Evolutionary conservation across 2,329 filamentous ascomycete genomes (phyloP), one percentile per base, ranked within the genome.

Genomic region (Trichophyton rubrum): DNA sequence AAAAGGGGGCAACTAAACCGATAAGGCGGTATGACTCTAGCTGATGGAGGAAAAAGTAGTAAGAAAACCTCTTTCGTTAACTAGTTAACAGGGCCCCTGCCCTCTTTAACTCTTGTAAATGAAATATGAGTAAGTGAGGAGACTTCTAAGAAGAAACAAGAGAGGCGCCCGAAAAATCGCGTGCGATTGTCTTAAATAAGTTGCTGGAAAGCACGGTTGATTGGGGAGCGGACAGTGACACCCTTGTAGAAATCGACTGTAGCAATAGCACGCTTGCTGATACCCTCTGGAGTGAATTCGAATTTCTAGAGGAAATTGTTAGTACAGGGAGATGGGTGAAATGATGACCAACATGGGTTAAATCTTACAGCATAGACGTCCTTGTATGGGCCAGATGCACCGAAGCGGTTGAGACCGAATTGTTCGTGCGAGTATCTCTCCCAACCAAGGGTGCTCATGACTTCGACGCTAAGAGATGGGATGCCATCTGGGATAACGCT

Each of bases 391-490:
- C 92, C 93, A 61, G 89, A 95, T 68, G 92, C 92, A 85, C 93
- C 93, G 78, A 99, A 99, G 75, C 93, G 85, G 87, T 99, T 99
- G 68, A 99, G 85, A 75, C 93, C 93, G 72, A 99, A 99, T 81
- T 99, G 93, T 85, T 99, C 93, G 79, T 99, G 92, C 62, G 90
- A 89, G 81, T 97, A 99, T 77, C 92, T 88, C 84, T 97, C 91
- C 93, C 93, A 99, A 69, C 93, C 93, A 78, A 96, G 86, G 68
- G 93, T 99, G 77, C 84, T 88, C 89, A 96, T 95, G 75, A 90
- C 91, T 82, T 99, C 93, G 68, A 99, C 88, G 61, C 89, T 95
- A 77, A 99, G 77, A 64, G 90, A 85, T 67, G 93, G 92, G 74
- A 96, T 92, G 67, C 91, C 91, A 74, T 96, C 90, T 70, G 92